Base-by-base conservation (phyloP, 2,329 filamentous ascomycete species). In the Apiospora rasikravindrae region DNA sequence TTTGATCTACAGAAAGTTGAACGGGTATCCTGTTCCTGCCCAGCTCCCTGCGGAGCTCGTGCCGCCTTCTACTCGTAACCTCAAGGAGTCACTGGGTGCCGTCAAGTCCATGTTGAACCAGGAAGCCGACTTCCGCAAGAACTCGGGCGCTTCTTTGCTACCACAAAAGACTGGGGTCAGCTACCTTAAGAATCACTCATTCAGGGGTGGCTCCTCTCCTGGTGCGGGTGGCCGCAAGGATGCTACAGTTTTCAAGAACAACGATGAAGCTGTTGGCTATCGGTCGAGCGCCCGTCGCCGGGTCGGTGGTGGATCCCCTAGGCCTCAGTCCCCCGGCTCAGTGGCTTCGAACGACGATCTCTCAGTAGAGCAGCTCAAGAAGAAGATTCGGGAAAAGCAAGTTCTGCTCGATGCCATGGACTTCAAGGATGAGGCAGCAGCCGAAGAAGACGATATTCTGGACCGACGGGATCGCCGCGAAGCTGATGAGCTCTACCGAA, bases 91-190 rank as follows among this genome's bases (percentile, higher is more conserved):
- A 5, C 95, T 99, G 74, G 96, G 95, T 70, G 93, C 95, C 2
- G 92, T 99, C 81, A 98, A 98, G 82, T 94, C 91, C 24, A 88
- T 98, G 83, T 88, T 99, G 37, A 92, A 93, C 70, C 91, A 96
- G 78, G 96, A 98, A 83, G 97, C 96, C 0, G 94, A 98, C 78
- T 89, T 91, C 72, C 90, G 96, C 61, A 98, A 98, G 86, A 93
- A 91, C 74, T 94, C 94, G 1, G 96, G 96, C 4, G 96, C 96
- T 11, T 93, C 95, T 77, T 86, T 99, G 73, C 91, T 98, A 73
- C 96, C 96, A 4, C 96, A 98, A 81, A 95, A 94, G 84, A 98
- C 96, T 14, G 96, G 96, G n/a, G 95, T 99, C 24, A 98, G 96
- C 84, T 98, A 98, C 78, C 88, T 98, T 77, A 99, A 99, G 84